These are phyloP conservation scores for Chlamydomonas sp. DNA, from an alignment of 139 green algal genomes.

Conservation along the genomic window DNA sequence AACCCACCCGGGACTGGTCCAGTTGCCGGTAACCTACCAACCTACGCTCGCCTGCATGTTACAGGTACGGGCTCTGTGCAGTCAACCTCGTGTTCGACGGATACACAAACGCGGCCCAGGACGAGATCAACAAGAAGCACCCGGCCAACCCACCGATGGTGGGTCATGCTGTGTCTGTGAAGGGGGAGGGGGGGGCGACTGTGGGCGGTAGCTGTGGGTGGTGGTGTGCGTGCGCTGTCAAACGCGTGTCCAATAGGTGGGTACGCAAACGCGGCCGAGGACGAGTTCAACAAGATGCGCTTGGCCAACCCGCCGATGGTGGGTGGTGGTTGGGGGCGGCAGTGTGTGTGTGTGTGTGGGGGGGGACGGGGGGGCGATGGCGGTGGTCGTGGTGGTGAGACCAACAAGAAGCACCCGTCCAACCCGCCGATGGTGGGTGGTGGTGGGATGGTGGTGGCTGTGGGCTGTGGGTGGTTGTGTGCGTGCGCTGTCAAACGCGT, in stretches of 20 bases:
- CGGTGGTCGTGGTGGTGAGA: not conserved
- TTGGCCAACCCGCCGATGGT: constrained; percentile 56
- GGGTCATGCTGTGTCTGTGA: no score
- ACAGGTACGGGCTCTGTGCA: constrained; percentile 86
- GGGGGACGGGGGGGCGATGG: not conserved
- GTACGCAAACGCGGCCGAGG: constrained; percentile 90
- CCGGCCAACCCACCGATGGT: constrained; percentile 56
- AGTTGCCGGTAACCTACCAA: no score
- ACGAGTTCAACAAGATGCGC: constrained; percentile 72
- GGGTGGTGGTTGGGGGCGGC: no score
- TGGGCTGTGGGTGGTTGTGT: no score
- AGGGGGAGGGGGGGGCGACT: no score
- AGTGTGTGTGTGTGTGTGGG: not conserved
- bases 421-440: constrained; percentile 67
- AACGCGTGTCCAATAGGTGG: constrained; percentile 82
- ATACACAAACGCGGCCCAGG: constrained; percentile 91
- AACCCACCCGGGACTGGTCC: no score
- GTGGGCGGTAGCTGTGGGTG: no score
- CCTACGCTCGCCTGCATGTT: no score
- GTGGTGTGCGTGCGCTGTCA: constrained; percentile 64
- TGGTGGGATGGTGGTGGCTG: no score
- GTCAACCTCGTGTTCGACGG: constrained; percentile 91
- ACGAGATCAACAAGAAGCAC: constrained; percentile 72
- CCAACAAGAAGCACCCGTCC: constrained; percentile 47
- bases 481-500: constrained; percentile 79